A percentile compares a stretch with the other conserved stretches of the same genome.
phyloP scores from a whole-genome alignment of 2,329 filamentous ascomycete species.

The Harringtonia aguacate region DNA sequence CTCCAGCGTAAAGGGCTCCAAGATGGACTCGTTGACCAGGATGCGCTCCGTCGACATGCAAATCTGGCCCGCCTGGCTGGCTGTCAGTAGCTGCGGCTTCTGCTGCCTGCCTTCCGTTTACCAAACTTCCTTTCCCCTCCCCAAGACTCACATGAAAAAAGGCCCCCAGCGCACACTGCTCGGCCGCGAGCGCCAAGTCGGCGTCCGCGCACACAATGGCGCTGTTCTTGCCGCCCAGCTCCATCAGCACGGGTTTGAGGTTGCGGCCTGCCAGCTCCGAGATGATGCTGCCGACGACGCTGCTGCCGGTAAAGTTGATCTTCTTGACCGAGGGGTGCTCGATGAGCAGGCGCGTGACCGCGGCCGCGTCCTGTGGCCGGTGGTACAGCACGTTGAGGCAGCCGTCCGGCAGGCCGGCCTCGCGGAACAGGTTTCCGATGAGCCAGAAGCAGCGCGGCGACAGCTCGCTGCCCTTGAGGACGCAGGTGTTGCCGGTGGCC shows the following conservation, averaged over 20 bases:
- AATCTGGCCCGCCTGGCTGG: slow-evolving; percentile 60
- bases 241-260: slow-evolving; percentile 70
- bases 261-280: slow-evolving; percentile 58
- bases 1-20: slow-evolving; percentile 33
- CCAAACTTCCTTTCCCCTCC: not conserved
- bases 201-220: slow-evolving; percentile 75
- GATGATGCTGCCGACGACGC: slow-evolving; percentile 62
- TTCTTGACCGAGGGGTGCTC: slow-evolving; percentile 59
- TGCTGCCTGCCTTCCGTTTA: too few species aligned
- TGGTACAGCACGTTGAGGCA: slow-evolving; percentile 63
- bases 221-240: slow-evolving; percentile 74
- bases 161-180: slow-evolving; percentile 56
- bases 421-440: slow-evolving; percentile 52
- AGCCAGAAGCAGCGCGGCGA: slow-evolving; percentile 54
- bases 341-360: slow-evolving; percentile 58
- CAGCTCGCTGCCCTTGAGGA: slow-evolving; percentile 63
- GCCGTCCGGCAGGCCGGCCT: slow-evolving; percentile 68
- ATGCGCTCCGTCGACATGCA: slow-evolving; percentile 81
- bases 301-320: slow-evolving; percentile 79
- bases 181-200: slow-evolving; percentile 60
- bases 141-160: slow-evolving; percentile 34
- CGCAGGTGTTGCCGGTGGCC: slow-evolving; percentile 66
- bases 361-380: slow-evolving; percentile 54
- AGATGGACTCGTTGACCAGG: slow-evolving; percentile 39
- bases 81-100: not conserved